Evolutionary conservation across 129 eudicot species (phyloP).

Genomic region (Escallonia rubra): DNA sequence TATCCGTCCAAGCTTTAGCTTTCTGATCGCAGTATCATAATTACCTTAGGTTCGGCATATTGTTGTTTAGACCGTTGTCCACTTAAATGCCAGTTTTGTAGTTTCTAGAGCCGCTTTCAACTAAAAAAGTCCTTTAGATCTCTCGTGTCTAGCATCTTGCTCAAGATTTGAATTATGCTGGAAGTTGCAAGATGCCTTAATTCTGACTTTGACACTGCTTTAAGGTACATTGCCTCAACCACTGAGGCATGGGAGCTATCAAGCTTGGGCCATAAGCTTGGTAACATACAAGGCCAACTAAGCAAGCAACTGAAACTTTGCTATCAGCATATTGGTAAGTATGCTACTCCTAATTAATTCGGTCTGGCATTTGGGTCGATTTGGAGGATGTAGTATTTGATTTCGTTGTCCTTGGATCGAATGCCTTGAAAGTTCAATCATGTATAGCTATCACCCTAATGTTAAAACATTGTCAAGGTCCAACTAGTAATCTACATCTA

Average conservation of each 20-base stretch:
- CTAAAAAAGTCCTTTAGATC: no score
- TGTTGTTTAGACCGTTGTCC: no score
- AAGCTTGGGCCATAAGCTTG: conserved; percentile 72
- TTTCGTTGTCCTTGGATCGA: neutral
- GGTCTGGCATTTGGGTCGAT: neutral
- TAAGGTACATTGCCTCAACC: conserved; percentile 56
- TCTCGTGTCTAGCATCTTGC: no score
- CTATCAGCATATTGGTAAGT: conserved; percentile 56
- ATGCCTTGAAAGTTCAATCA: neutral
- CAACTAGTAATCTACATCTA: no score
- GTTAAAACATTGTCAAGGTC: no score
- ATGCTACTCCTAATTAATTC: neutral
- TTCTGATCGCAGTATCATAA: no score
- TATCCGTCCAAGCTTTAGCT: no score
- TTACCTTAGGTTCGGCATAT: no score
- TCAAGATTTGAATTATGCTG: no score
- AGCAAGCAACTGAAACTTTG: conserved; percentile 44
- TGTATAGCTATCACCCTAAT: neutral
- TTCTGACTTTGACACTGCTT: neutral
- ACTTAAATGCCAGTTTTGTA: no score
- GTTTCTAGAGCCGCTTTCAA: no score
- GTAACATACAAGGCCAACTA: conserved; percentile 54
- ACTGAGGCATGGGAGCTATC: conserved; percentile 76
- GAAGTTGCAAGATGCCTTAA: no score
- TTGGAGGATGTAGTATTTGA: neutral